Percentiles rank a stretch among this genome's conserved stretches.
Evolutionary conservation across 129 eudicot species (phyloP).

Genomic region (Tagetes patula): DNA sequence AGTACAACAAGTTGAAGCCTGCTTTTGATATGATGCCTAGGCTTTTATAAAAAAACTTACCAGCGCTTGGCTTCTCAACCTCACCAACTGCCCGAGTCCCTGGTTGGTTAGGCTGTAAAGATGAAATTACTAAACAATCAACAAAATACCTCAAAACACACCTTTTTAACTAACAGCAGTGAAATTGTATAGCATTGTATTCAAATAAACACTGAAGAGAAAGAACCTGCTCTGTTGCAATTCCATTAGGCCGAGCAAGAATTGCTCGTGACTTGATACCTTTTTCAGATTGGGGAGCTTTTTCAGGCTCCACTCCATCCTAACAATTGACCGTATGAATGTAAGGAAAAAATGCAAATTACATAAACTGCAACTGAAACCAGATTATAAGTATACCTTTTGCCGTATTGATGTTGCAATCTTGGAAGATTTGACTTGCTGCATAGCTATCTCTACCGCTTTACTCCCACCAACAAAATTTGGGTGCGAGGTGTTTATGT

Average conservation of each 20-base stretch:
- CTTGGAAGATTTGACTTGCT: constrained; percentile 60
- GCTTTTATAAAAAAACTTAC: constrained; percentile 36
- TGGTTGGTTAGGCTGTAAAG: constrained; percentile 34
- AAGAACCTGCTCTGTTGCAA: constrained; percentile 72
- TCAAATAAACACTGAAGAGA: constrained; percentile 12
- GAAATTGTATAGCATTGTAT: constrained; percentile 9
- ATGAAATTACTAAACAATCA: background rate
- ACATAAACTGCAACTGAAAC: constrained; percentile 5
- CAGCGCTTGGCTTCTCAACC: constrained; percentile 58
- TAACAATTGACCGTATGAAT: constrained; percentile 28
- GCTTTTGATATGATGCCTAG: background rate
- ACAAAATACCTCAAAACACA: background rate
- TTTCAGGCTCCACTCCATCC: constrained; percentile 79
- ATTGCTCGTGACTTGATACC: constrained; percentile 74
- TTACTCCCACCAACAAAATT: constrained; percentile 94
- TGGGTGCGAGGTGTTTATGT: constrained; percentile 94
- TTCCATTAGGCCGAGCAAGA: constrained; percentile 80
- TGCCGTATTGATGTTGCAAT: constrained; percentile 49
- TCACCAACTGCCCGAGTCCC: constrained; percentile 70
- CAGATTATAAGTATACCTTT: constrained; percentile 46
- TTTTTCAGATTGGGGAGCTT: constrained; percentile 69
- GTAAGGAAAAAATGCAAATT: constrained; percentile 10
- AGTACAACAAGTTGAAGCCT: background rate
- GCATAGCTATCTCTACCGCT: constrained; percentile 82
- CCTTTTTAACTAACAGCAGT: background rate